phyloP scores from a whole-genome alignment of 805 yeast genomes.

The Zygosaccharomyces lentus region DNA sequence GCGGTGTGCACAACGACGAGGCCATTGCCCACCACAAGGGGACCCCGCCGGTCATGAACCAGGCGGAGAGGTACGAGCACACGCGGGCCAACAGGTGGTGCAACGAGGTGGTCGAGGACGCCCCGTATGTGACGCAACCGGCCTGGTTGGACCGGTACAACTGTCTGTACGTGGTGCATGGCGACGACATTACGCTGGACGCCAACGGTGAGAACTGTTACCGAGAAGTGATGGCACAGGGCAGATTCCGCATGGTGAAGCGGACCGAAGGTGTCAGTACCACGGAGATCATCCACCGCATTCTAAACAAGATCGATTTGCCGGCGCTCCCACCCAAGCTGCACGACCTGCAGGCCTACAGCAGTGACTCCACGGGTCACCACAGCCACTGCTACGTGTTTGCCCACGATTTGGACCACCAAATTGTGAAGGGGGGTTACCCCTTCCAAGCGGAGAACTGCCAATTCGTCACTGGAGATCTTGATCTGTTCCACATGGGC shows the following conservation, averaged over 20 bases:
- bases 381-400: conserved; percentile 54
- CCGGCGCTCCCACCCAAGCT: conserved; percentile 9
- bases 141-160: conserved; percentile 64
- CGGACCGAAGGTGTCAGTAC: conserved; percentile 93
- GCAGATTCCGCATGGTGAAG: conserved; percentile 86
- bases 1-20: conserved; percentile 88
- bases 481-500: conserved; percentile 91
- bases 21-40: conserved; percentile 84
- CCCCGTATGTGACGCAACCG: conserved; percentile 90
- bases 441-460: not conserved
- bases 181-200: conserved; percentile 96
- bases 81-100: conserved; percentile 91
- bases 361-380: conserved; percentile 59
- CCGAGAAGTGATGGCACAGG: conserved; percentile 72
- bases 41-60: conserved; percentile 89
- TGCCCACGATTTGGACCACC: conserved; percentile 38
- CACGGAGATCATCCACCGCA: conserved; percentile 88
- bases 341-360: conserved; percentile 43
- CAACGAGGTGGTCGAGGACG: conserved; percentile 60
- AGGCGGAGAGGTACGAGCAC: conserved; percentile 75
- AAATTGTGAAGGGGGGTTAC: conserved; percentile 19
- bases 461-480: conserved; percentile 61
- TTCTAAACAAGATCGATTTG: conserved; percentile 41
- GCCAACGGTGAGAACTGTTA: conserved; percentile 95
- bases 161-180: conserved; percentile 94